These are phyloP conservation scores for Yarrowia porcina DNA, from an alignment of 805 yeast genomes.

Conservation along the genomic window DNA sequence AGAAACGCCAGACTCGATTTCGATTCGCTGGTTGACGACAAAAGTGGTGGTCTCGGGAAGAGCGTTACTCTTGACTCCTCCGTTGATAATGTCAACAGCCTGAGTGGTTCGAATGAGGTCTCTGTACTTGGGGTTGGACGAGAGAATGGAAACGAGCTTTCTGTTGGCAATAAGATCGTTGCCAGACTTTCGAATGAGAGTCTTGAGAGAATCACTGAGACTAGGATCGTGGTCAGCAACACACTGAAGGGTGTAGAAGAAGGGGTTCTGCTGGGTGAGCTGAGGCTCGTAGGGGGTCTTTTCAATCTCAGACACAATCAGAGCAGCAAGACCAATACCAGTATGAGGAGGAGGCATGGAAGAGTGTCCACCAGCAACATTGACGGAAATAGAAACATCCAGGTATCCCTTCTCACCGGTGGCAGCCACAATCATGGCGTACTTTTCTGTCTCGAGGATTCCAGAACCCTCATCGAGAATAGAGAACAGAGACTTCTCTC, in stretches of 20 bases:
- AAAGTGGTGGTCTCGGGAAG: slow-evolving; percentile 62
- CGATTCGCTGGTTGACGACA: slow-evolving; percentile 61
- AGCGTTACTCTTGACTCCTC: slow-evolving; percentile 76
- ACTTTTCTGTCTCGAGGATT: slow-evolving; percentile 46
- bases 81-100: slow-evolving; percentile 62
- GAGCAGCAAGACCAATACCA: slow-evolving; percentile 68
- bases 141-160: slow-evolving; percentile 22
- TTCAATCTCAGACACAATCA: slow-evolving; percentile 57
- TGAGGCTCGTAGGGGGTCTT: slow-evolving; percentile 49
- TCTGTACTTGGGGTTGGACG: background rate
- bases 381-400: slow-evolving; percentile 48
- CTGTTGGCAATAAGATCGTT: slow-evolving; percentile 30
- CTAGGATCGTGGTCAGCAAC: slow-evolving; percentile 50
- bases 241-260: slow-evolving; percentile 56
- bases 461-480: slow-evolving; percentile 72
- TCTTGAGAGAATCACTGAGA: slow-evolving; percentile 35
- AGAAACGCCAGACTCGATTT: slow-evolving; percentile 51
- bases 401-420: slow-evolving; percentile 63
- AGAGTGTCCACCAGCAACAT: slow-evolving; percentile 75
- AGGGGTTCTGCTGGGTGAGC: slow-evolving; percentile 57
- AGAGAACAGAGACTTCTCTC: slow-evolving; percentile 56
- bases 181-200: slow-evolving; percentile 27
- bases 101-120: slow-evolving; percentile 55
- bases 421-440: slow-evolving; percentile 47
- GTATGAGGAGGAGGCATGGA: slow-evolving; percentile 82